phyloP scores from a whole-genome alignment of 495 filamentous ascomycete species.

The Copromyces sp. region DNA sequence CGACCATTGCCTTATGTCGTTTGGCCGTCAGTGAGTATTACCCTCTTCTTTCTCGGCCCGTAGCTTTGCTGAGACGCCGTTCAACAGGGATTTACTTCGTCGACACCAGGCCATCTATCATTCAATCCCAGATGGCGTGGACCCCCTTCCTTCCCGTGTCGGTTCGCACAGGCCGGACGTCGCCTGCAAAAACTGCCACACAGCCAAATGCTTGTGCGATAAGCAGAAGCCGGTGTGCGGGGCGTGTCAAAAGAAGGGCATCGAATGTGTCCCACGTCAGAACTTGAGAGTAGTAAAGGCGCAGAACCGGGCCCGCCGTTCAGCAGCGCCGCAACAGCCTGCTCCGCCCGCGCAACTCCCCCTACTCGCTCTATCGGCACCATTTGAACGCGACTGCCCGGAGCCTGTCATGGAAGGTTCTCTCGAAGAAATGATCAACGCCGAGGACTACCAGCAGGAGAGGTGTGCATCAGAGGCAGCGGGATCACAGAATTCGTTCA shows the following conservation, averaged over 20 bases:
- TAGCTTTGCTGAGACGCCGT: slow-evolving; percentile 11
- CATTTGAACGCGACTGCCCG: background rate
- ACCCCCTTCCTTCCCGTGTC: background rate
- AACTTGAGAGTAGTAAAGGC: background rate
- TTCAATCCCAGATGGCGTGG: background rate
- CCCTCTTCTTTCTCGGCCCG: background rate
- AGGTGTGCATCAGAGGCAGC: background rate
- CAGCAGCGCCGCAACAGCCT: background rate
- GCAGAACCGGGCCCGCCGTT: background rate
- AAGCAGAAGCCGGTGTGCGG: slow-evolving; percentile 52
- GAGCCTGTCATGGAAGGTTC: background rate
- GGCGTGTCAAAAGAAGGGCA: slow-evolving; percentile 42
- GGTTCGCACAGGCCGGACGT: slow-evolving; percentile 23
- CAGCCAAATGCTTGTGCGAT: slow-evolving; percentile 58
- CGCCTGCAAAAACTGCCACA: slow-evolving; percentile 49
- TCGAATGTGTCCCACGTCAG: background rate
- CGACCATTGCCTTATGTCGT: slow-evolving; percentile 48
- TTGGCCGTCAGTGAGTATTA: slow-evolving; percentile 44
- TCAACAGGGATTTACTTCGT: slow-evolving; percentile 47
- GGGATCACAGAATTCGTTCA: background rate
- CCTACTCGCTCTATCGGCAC: background rate
- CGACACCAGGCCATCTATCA: slow-evolving; percentile 46
- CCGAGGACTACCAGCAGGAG: background rate
- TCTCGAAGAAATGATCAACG: background rate
- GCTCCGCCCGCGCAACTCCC: background rate